Base-by-base conservation (phyloP, 108 stramenopile species). In the Fistulifera pelliculosa region DNA sequence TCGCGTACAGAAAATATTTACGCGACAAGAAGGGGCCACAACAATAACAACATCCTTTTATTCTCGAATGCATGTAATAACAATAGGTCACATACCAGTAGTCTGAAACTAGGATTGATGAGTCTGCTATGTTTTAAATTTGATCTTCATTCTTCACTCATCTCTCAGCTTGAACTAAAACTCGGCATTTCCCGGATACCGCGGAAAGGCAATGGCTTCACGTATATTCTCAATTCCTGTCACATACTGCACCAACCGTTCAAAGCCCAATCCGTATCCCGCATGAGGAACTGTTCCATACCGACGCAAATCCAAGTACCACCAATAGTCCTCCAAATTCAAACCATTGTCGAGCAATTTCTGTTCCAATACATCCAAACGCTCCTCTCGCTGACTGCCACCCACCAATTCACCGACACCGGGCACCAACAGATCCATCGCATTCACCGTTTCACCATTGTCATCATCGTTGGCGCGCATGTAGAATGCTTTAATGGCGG, bases 211-310 rank as follows among this genome's bases (percentile, higher is more conserved):
- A 62, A 97, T 95, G 1, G 96, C 95, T 40, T 99, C 99, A 31
- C 97, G 80, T 58, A 99, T 99, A 64, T 99, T 99, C 51, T 98
- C 96, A 38, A 99, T 86, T 39, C 97, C 96, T 23, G 92, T 90
- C 1, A 97, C 90, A 58, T 97, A 99, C 25, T 87, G 90, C 11
- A 99, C 96, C n/a, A 99, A 73, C 28, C 99, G 78, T 67, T 99
- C 99, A 70, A 99, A 99, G 13, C 99, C 99, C 26, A 99, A 80
- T 12, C 99, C 99, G 61, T 97, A 99, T 49, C 99, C 99, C 6
- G 97, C 83, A 64, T 99, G 99, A n/a, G 97, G 97, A 26, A 98
- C 96, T 17, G 89, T 88, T 22, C 99, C 99, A 62, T 70, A 94
- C 21, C 86, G 64, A 27, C 95, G 81, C 22, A 96, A 61, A 54